Evolutionary conservation across 106 monocot genomes (phyloP).

Genomic region (Iris macrosiphon): DNA sequence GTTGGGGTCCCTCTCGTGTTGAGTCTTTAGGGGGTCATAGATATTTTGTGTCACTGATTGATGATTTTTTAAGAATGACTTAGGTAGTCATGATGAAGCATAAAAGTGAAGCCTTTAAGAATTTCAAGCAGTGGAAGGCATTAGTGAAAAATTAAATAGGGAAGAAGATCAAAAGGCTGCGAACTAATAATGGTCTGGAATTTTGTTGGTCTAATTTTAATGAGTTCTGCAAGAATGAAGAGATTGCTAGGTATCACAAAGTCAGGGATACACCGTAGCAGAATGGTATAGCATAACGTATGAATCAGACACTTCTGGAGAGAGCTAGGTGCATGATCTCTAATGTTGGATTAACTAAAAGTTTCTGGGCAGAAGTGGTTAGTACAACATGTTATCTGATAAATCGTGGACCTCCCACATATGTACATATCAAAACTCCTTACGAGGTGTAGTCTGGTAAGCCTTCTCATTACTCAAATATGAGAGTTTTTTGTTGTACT

Average conservation of each 20-base stretch:
- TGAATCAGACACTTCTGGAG: neutral
- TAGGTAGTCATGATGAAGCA: neutral
- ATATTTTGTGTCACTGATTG: conserved; percentile 1
- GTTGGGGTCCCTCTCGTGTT: neutral
- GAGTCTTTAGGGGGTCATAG: neutral
- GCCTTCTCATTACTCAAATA: conserved; percentile 16
- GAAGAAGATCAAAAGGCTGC: neutral
- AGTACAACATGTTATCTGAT: neutral
- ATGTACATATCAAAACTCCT: conserved; percentile 3
- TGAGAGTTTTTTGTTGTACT: conserved; percentile 19
- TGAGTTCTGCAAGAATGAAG: neutral
- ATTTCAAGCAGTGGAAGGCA: conserved; percentile 2
- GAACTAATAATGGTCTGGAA: neutral
- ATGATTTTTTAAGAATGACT: neutral
- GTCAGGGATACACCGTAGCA: neutral
- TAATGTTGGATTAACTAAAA: conserved; percentile 1
- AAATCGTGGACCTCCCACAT: conserved; percentile 2
- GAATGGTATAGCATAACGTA: neutral
- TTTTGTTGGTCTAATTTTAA: neutral
- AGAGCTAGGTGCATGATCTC: neutral
- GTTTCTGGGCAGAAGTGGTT: neutral
- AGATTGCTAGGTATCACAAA: neutral
- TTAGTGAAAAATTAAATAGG: neutral
- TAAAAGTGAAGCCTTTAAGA: conserved; percentile 4
- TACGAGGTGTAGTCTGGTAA: conserved; percentile 14